Percentiles rank a stretch among this genome's conserved stretches.
Evolutionary conservation across 2,329 filamentous ascomycete species (phyloP).

Genomic region (Aspergillus fischeri): DNA sequence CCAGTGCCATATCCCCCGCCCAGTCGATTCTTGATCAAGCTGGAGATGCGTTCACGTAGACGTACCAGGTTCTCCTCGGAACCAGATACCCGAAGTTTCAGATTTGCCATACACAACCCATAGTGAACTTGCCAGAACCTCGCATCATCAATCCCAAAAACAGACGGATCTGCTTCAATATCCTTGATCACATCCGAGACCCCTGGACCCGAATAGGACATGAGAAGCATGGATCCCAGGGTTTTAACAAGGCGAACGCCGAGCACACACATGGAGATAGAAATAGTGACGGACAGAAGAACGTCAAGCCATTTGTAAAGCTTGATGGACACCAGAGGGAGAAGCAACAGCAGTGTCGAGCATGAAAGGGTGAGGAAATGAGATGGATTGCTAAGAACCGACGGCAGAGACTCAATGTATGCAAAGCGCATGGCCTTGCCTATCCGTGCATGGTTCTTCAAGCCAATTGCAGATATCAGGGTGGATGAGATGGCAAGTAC

Average conservation of each 20-base stretch:
- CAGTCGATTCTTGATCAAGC: conserved; percentile 76
- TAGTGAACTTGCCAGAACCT: conserved; percentile 99
- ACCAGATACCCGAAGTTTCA: conserved; percentile 71
- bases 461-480: conserved; percentile 76
- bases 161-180: conserved; percentile 73
- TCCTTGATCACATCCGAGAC: conserved; percentile 75
- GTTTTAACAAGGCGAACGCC: conserved; percentile 79
- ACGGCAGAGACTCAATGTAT: conserved; percentile 75
- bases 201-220: conserved; percentile 68
- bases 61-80: conserved; percentile 69
- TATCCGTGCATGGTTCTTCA: conserved; percentile 89
- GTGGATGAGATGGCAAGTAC: conserved; percentile 79
- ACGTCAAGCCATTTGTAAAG: conserved; percentile 81
- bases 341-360: conserved; percentile 71
- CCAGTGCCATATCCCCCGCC: conserved; percentile 81
- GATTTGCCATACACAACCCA: conserved; percentile 89
- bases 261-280: conserved; percentile 81
- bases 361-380: conserved; percentile 92
- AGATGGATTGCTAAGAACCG: conserved; percentile 87
- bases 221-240: conserved; percentile 89
- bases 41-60: conserved; percentile 70
- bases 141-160: conserved; percentile 78
- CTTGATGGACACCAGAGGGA: conserved; percentile 76
- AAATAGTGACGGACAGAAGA: conserved; percentile 73
- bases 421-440: conserved; percentile 85